phyloP scores from a whole-genome alignment of 2,329 filamentous ascomycete genomes.

The Cyphellophora europaea region DNA sequence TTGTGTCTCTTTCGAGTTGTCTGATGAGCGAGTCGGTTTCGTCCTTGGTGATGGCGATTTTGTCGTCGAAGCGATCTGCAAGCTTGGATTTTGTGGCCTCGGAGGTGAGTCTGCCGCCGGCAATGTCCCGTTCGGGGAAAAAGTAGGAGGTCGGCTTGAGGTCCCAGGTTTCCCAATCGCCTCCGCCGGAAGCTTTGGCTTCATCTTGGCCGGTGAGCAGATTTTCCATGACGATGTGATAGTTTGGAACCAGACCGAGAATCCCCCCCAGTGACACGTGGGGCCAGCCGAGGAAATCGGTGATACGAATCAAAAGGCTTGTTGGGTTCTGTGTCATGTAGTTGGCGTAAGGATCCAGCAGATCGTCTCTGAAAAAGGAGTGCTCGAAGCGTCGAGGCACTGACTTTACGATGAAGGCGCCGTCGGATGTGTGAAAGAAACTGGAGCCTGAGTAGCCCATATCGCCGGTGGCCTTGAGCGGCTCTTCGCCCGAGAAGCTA shows the following conservation, averaged over 20 bases:
- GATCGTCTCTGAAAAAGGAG: conserved; percentile 57
- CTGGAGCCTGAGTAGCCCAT: conserved; percentile 45
- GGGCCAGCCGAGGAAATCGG: conserved; percentile 47
- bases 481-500: conserved; percentile 39
- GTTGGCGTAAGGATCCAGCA: conserved; percentile 54
- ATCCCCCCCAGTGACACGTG: conserved; percentile 50
- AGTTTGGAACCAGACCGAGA: conserved; percentile 53
- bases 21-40: conserved; percentile 48
- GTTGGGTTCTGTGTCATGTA: conserved; percentile 53
- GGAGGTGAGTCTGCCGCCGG: conserved; percentile 52
- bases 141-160: conserved; percentile 68
- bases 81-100: conserved; percentile 57
- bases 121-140: conserved; percentile 64
- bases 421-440: conserved; percentile 60
- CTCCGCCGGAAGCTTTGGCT: conserved; percentile 17
- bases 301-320: conserved; percentile 61
- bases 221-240: conserved; percentile 74
- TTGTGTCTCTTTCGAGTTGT: conserved; percentile 52
- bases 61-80: conserved; percentile 59
- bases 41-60: conserved; percentile 46
- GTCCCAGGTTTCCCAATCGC: conserved; percentile 61
- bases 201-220: conserved; percentile 52
- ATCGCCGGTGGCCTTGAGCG: conserved; percentile 52
- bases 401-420: conserved; percentile 62
- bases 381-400: conserved; percentile 62